Conservation (phyloP, 75 land plant species). For the Sequoiadendron giganteum region DNA sequence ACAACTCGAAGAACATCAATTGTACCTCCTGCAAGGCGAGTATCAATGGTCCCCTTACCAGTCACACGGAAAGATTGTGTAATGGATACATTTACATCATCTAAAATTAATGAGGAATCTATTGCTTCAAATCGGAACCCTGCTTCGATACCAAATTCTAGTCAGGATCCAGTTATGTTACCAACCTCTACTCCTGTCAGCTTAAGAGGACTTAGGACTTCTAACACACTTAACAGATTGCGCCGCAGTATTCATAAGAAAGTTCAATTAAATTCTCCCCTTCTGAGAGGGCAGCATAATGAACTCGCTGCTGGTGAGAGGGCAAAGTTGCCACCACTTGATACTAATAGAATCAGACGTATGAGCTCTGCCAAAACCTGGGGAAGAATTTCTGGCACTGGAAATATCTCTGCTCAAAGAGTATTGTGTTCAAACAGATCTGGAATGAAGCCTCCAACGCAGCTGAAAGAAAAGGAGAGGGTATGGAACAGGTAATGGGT, state of each 20-base stretch:
- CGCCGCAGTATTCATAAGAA: conserved; percentile 70
- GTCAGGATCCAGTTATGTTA: not conserved
- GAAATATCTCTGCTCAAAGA: conserved; percentile 21
- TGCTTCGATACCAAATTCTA: not conserved
- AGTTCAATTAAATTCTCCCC: conserved; percentile 20
- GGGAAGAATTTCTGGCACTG: conserved; percentile 27
- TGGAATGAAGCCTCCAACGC: conserved; percentile 19
- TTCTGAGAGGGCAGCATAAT: conserved; percentile 1
- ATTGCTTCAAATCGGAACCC: conserved; percentile 12
- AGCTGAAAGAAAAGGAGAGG: conserved; percentile 45
- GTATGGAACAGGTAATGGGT: conserved; percentile 48
- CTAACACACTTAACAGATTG: conserved; percentile 33
- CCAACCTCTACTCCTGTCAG: conserved; percentile 7
- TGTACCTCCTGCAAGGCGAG: conserved; percentile 33
- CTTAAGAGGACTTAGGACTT: conserved; percentile 20
- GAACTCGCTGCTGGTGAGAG: not conserved
- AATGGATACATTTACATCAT: conserved; percentile 7
- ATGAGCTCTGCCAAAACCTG: conserved; percentile 32
- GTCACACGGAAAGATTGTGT: conserved; percentile 1
- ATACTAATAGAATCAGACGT: conserved; percentile 5
- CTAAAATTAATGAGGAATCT: not conserved
- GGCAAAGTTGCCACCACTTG: conserved; percentile 5
- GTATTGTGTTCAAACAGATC: conserved; percentile 16
- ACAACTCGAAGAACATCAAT: conserved; percentile 20
- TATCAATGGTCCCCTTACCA: conserved; percentile 54